phyloP scores from a whole-genome alignment of 257 asterid genomes.

The Ligustrum vulgare region DNA sequence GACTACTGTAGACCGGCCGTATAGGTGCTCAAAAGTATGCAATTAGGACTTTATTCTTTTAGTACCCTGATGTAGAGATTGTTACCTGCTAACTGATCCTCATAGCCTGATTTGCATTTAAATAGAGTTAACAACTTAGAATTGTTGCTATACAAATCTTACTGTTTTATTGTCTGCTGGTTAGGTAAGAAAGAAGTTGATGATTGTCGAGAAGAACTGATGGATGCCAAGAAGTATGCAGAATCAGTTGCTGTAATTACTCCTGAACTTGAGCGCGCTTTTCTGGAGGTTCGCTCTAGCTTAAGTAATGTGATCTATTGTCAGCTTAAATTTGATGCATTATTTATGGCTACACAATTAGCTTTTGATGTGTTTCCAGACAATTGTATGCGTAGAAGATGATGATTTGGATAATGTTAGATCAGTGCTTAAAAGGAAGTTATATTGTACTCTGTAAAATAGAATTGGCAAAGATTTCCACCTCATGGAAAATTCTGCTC shows the following conservation, averaged over 20 bases:
- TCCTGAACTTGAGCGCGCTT: conserved; percentile 65
- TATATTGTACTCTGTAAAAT: not conserved
- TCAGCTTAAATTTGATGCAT: conserved; percentile 7
- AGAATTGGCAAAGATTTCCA: not conserved
- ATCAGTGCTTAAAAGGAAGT: not conserved
- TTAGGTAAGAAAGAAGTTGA: conserved; percentile 55
- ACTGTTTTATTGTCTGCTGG: conserved; percentile 20
- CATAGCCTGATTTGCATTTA: not conserved
- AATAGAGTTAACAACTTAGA: not conserved
- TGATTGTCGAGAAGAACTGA: conserved; percentile 41
- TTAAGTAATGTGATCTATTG: conserved; percentile 15
- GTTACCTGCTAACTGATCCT: conserved; percentile 17
- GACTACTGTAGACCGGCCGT: not conserved
- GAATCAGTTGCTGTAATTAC: conserved; percentile 69
- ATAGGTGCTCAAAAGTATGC: not conserved
- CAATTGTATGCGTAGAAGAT: conserved; percentile 8
- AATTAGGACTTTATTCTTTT: not conserved
- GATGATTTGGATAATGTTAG: conserved; percentile 9
- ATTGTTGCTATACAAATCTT: conserved; percentile 7
- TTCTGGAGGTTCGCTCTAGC: conserved; percentile 65
- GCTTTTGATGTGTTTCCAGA: conserved; percentile 2
- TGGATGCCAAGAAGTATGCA: conserved; percentile 64
- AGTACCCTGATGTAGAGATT: conserved; percentile 5
- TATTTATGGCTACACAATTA: not conserved
- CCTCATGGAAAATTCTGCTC: not conserved